Evolutionary conservation across 1,139 yeast species (phyloP), one percentile per base, ranked within the genome.

Genomic region (Pichia sp.): DNA sequence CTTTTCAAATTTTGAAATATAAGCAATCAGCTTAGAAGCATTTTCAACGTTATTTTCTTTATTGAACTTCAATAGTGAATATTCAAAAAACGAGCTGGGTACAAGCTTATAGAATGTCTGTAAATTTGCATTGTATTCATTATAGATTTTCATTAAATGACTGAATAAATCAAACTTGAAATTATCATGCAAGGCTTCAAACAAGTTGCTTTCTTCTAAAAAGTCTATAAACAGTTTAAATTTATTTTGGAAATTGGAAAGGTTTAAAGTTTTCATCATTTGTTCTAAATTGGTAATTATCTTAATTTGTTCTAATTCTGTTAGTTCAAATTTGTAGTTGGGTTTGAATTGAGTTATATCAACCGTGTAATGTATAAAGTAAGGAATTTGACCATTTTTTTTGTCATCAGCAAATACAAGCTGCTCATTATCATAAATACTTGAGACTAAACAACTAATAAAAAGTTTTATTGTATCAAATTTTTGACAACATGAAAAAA

Each of bases 401-500:
- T 15, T 18, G 15, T 22, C 15, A 40, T 34, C 42, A n/a, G 16
- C 20, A 3, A n/a, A 26, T 3, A 43, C 13, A 12, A 47, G 13
- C 3, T 32, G 16, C 5, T 23, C 18, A 15, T 44, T 49, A 6
- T 39, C 40, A 20, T 42, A 48, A 9, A 50, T 20, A n/a, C 49
- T 38, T 5, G 53, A 50, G 13, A 45, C 35, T 11, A 51, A 15
- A 16, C 39, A 40, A 4, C 40, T 38, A 6, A 27, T 38, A 40
- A 51, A 52, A 9, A 53, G 20, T 30, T 35, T 43, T 12, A 24
- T 35, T 7, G 42, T 22, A 34, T 46, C 47, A 23, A 46, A 45
- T 20, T 45, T 48, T 11, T 23, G 12, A n/a, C 18, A 20, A 24
- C 50, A 45, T 36, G 46, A 38, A 1, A 32, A 13, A 9, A 52